A percentile compares a stretch with the other conserved stretches of the same genome.
phyloP scores from a whole-genome alignment of 768 basidiomycete species.

The Boletus rufocinnamomeus region DNA sequence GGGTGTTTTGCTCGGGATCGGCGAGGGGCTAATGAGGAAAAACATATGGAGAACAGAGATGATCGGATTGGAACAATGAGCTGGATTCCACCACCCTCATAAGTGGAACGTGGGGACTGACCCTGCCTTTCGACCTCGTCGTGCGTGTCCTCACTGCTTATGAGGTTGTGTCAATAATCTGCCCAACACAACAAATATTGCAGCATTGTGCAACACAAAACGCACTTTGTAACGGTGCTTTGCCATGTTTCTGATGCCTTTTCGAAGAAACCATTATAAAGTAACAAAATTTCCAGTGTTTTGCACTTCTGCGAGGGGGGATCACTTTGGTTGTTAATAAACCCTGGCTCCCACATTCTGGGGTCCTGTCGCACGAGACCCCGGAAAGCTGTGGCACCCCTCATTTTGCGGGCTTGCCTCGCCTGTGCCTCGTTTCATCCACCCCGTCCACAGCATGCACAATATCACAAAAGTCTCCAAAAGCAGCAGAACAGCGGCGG shows the following conservation, averaged over 20 bases:
- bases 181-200: constrained; percentile 29
- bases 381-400: constrained; percentile 25
- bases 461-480: constrained; percentile 8
- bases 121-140: constrained; percentile 61
- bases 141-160: constrained; percentile 54
- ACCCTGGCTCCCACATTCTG: constrained; percentile 35
- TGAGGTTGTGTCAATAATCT: constrained; percentile 28
- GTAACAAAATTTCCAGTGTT: constrained; percentile 32
- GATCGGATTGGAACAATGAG: constrained; percentile 23
- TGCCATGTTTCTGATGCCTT: constrained; percentile 40
- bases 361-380: constrained; percentile 36
- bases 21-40: constrained; percentile 41
- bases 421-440: constrained; percentile 27
- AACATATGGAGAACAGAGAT: constrained; percentile 2
- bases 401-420: background rate
- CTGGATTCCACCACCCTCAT: constrained; percentile 16
- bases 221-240: constrained; percentile 43
- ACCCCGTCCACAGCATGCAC: constrained; percentile 14
- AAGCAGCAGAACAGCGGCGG: constrained; percentile 2
- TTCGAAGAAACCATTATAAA: constrained; percentile 46
- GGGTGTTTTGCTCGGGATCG: constrained; percentile 65
- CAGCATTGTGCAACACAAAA: constrained; percentile 30
- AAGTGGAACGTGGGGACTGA: constrained; percentile 38
- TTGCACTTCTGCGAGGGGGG: constrained; percentile 25
- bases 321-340: constrained; percentile 42